A percentile compares a stretch with the other conserved stretches of the same genome.
These are phyloP conservation scores for Plasmodiophora brassicae DNA, from an alignment of 208 protist species.

Conservation along the genomic window DNA sequence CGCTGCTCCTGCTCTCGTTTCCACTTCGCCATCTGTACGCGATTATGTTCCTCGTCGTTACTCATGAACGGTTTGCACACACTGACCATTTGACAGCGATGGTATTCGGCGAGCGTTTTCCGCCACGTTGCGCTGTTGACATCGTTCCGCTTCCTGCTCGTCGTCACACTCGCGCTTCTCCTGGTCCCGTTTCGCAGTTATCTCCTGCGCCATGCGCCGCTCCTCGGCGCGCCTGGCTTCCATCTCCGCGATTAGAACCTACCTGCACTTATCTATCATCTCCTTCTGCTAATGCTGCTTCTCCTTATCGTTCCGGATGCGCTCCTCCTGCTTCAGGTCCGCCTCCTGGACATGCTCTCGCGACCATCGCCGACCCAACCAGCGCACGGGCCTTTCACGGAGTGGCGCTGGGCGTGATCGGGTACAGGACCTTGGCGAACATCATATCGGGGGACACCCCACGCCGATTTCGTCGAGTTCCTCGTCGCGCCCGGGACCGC, in stretches of 20 bases:
- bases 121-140: not conserved
- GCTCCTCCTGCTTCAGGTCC: not conserved
- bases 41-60: not conserved
- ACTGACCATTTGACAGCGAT: not conserved
- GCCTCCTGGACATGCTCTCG: not conserved
- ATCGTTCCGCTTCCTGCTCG: not conserved
- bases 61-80: no score
- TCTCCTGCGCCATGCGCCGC: not conserved
- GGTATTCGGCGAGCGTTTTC: not conserved
- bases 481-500: not conserved
- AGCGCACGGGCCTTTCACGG: no score
- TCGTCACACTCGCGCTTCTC: not conserved
- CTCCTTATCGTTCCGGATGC: not conserved
- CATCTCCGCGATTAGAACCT: not conserved
- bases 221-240: not conserved
- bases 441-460: no score
- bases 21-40: not conserved
- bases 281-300: conserved; percentile 6
- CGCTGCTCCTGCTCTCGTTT: not conserved
- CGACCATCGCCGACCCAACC: no score
- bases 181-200: not conserved
- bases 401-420: no score
- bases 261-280: not conserved
- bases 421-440: no score
- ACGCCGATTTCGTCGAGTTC: conserved; percentile 15